Base-by-base conservation (phyloP, 2,329 filamentous ascomycete species). In the Penicillium brevicompactum region DNA sequence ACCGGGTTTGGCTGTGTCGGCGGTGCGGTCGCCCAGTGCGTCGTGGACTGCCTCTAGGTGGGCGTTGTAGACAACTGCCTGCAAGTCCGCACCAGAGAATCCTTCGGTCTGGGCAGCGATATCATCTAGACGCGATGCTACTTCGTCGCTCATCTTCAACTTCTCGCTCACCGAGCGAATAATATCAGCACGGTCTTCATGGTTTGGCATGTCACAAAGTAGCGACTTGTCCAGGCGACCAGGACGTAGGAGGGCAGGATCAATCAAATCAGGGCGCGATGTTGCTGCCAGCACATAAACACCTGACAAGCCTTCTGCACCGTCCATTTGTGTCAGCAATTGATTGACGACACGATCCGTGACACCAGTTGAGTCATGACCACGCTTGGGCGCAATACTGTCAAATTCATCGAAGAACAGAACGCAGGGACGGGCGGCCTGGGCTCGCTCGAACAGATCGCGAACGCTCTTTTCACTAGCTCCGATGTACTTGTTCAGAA, bases 401-500 rank as follows among this genome's bases (percentile, higher is more conserved):
- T 99, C 94, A 69, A 99, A 99, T 73, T 99, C 94, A 70, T 99
- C 94, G 70, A 99, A 99, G 81, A 99, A 99, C 8, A 99, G 81
- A 4, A 99, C 90, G 66, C 94, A 97, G 0, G 95, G 95, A 56
- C 89, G 87, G 4, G 94, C 94, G 3, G 94, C 93, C 50, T 76
- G 87, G 0, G 94, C 94, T 41, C 94, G 86, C 70, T 96, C 93
- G 68, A 99, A 99, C 1, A 99, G 81, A 72, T 99, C 94, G 41
- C 95, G 87, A 6, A 99, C 92, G 57, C 87, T 92, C 80, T 99
- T 99, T 69, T 99, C 94, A 27, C 90, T 96, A 0, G 94, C 94
- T 69, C 94, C 94, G 56, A 99, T 99, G 73, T 99, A 99, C 76
- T 99, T 99, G 81, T 99, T 99, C 51, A 99, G 78, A 56, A 99